Evolutionary conservation across 208 protist species (phyloP).

Genomic region (Trypanosoma rangeli): DNA sequence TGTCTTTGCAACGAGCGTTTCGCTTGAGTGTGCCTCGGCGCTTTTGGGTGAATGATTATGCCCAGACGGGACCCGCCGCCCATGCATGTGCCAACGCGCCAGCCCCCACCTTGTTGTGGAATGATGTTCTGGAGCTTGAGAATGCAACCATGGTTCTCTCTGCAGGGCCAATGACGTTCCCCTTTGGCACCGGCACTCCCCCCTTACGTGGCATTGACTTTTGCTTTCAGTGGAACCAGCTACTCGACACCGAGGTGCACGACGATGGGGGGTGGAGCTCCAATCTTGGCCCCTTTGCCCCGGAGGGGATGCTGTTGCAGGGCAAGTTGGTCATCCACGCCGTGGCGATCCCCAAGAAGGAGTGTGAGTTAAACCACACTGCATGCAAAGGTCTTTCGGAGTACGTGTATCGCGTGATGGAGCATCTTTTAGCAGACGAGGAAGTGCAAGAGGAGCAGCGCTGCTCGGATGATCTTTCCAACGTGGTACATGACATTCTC

Average conservation of each 20-base stretch:
- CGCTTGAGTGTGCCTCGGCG: constrained; percentile 51
- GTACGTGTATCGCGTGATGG: constrained; percentile 25
- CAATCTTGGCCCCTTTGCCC: constrained; percentile 40
- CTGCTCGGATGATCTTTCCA: background rate
- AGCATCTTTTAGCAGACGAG: constrained; percentile 10
- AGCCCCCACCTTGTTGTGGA: constrained; percentile 42
- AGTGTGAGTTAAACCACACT: constrained; percentile 43
- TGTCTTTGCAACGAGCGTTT: constrained; percentile 64
- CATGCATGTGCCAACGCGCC: background rate
- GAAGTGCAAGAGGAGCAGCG: background rate
- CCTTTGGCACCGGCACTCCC: constrained; percentile 52
- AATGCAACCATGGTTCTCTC: constrained; percentile 46
- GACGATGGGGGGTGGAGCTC: constrained; percentile 34
- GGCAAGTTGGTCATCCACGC: constrained; percentile 50
- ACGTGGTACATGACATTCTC: constrained; percentile 24
- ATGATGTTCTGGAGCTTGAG: constrained; percentile 46
- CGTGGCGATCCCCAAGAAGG: constrained; percentile 38
- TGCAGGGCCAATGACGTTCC: constrained; percentile 46
- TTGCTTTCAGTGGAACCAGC: constrained; percentile 68
- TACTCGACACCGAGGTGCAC: constrained; percentile 63
- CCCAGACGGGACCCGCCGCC: background rate
- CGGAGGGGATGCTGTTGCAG: constrained; percentile 29
- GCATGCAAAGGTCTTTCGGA: constrained; percentile 27
- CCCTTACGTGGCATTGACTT: constrained; percentile 57
- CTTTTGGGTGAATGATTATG: constrained; percentile 33